A percentile compares a stretch with the other conserved stretches of the same genome.
Evolutionary conservation across 2,329 filamentous ascomycete genomes (phyloP).

Genomic region (Alternaria tenuissima): DNA sequence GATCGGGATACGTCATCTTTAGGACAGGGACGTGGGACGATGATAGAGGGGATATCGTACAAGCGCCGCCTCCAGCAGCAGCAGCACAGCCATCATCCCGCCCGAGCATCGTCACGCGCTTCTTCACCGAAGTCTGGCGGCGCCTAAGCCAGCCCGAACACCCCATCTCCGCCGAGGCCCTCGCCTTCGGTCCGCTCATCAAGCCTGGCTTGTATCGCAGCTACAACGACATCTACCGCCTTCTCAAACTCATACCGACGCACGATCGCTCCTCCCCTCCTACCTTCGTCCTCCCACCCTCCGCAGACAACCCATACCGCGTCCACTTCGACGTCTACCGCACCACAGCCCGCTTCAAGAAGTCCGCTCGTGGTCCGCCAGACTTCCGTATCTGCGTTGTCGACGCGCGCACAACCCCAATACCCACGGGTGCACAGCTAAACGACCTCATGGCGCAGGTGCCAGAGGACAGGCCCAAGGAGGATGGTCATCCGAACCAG

Average conservation of each 20-base stretch:
- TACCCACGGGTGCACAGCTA: conserved; percentile 79
- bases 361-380: conserved; percentile 77
- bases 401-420: conserved; percentile 72
- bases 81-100: conserved; percentile 16
- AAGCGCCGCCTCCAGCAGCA: conserved; percentile 9
- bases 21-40: conserved; percentile 67
- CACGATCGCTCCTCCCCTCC: conserved; percentile 66
- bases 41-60: conserved; percentile 31
- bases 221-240: conserved; percentile 75
- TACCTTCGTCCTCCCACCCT: conserved; percentile 40
- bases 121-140: conserved; percentile 49
- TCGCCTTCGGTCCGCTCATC: conserved; percentile 59
- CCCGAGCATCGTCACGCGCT: conserved; percentile 40
- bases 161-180: conserved; percentile 24
- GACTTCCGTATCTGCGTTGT: conserved; percentile 88
- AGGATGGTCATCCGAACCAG: conserved; percentile 69
- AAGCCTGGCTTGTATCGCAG: conserved; percentile 62
- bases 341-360: conserved; percentile 71
- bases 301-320: conserved; percentile 66
- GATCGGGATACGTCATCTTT: conserved; percentile 81
- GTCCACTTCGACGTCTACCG: conserved; percentile 87
- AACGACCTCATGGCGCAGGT: conserved; percentile 75
- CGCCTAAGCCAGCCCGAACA: conserved; percentile 35
- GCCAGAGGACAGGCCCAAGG: conserved; percentile 71
- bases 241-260: conserved; percentile 75